Evolutionary conservation across 768 basidiomycete species (phyloP).

Genomic region (Pleurotus tuber-regium): DNA sequence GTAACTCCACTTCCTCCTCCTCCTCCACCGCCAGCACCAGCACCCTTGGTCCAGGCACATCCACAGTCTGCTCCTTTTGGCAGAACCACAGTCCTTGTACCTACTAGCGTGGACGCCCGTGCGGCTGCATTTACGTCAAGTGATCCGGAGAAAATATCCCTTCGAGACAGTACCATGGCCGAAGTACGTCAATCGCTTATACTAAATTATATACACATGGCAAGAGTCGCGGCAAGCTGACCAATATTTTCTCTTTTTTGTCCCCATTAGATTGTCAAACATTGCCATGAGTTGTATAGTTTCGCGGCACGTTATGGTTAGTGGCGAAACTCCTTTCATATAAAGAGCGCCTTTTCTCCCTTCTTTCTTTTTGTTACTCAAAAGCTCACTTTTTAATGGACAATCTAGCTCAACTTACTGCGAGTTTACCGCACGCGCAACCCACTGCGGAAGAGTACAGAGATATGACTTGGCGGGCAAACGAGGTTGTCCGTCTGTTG

Average conservation of each 20-base stretch:
- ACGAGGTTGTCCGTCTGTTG: constrained; percentile 64
- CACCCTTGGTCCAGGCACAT: constrained; percentile 23
- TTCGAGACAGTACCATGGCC: constrained; percentile 37
- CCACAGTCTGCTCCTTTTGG: constrained; percentile 27
- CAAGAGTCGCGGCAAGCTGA: constrained; percentile 11
- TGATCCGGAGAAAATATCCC: constrained; percentile 34
- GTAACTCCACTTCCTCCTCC: constrained; percentile 6
- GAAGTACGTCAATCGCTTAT: constrained; percentile 33
- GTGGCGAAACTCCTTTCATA: constrained; percentile 18
- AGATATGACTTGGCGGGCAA: constrained; percentile 70
- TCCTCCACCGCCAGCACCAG: constrained; percentile 16
- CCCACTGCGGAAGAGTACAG: constrained; percentile 55
- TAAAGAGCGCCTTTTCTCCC: not conserved
- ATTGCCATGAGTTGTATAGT: constrained; percentile 56
- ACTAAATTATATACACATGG: constrained; percentile 5
- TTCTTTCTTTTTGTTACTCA: constrained; percentile 10
- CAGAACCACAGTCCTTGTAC: constrained; percentile 40
- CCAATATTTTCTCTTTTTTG: not conserved
- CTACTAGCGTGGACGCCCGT: constrained; percentile 40
- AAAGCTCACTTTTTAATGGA: not conserved
- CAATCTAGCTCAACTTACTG: constrained; percentile 40
- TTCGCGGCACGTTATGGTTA: constrained; percentile 72
- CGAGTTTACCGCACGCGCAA: constrained; percentile 43
- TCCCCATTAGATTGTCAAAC: constrained; percentile 50
- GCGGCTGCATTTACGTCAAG: constrained; percentile 26